phyloP scores from a whole-genome alignment of 2,329 filamentous ascomycete genomes.

The Tolypocladium amazonense region DNA sequence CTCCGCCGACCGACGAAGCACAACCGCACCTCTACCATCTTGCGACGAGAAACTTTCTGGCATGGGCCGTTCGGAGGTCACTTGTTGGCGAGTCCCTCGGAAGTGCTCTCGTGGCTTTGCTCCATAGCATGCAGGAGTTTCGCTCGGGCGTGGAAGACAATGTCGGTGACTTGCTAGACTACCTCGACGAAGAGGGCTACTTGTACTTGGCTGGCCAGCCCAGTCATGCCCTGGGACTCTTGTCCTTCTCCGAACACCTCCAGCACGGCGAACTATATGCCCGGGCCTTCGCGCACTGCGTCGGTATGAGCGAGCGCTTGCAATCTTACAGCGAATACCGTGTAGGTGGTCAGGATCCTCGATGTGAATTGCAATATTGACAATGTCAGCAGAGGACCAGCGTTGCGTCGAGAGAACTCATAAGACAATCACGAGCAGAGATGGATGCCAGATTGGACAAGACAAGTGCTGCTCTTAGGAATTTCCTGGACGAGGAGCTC shows the following conservation, averaged over 20 bases:
- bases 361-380: constrained; percentile 8
- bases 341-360: constrained; percentile 27
- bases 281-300: constrained; percentile 66
- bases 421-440: constrained; percentile 51
- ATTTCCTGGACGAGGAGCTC: constrained; percentile 62
- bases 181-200: constrained; percentile 61
- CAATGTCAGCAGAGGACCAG: constrained; percentile 30
- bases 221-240: constrained; percentile 55
- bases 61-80: constrained; percentile 54
- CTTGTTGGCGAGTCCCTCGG: constrained; percentile 60
- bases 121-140: constrained; percentile 54
- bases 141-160: constrained; percentile 45
- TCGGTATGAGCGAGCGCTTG: constrained; percentile 61
- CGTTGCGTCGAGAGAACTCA: constrained; percentile 49
- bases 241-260: constrained; percentile 58
- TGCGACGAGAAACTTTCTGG: constrained; percentile 65
- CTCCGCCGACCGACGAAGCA: constrained; percentile 43
- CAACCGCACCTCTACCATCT: constrained; percentile 54
- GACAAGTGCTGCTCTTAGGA: constrained; percentile 48
- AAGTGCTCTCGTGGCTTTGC: constrained; percentile 49
- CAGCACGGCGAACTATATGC: constrained; percentile 56
- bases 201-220: constrained; percentile 54
- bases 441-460: constrained; percentile 52
- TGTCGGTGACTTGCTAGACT: constrained; percentile 49
- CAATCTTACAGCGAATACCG: constrained; percentile 47